A percentile compares a stretch with the other conserved stretches of the same genome.
Evolutionary conservation across 768 basidiomycete species (phyloP).

Genomic region (Lactarius trivialis): DNA sequence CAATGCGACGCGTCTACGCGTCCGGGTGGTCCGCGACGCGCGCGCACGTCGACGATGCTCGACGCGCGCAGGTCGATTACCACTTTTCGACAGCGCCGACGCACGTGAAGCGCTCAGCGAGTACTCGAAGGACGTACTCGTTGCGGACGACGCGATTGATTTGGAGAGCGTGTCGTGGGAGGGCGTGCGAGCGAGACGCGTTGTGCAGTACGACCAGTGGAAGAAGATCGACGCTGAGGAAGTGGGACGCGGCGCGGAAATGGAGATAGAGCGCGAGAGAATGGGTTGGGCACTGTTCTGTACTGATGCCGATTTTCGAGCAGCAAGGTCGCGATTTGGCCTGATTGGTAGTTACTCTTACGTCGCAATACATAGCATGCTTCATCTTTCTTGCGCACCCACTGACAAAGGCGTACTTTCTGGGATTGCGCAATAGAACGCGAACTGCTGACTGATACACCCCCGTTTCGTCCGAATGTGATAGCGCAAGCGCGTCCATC

Average conservation of each 20-base stretch:
- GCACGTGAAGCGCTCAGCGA: too few species aligned
- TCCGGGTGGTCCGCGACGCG: slow-evolving; percentile 93
- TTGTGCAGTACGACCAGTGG: slow-evolving; percentile 72
- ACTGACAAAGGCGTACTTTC: not conserved
- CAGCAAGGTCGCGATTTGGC: not conserved
- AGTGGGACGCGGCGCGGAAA: slow-evolving; percentile 43
- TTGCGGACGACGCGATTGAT: slow-evolving; percentile 31
- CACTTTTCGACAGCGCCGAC: slow-evolving; percentile 22
- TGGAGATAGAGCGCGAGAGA: slow-evolving; percentile 64
- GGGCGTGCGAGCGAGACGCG: slow-evolving; percentile 35
- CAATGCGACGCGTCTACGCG: slow-evolving; percentile 67
- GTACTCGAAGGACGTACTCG: not conserved
- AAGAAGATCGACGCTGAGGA: slow-evolving; percentile 68
- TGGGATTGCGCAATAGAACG: not conserved
- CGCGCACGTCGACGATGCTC: slow-evolving; percentile 84
- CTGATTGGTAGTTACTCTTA: not conserved
- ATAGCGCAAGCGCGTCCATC: too few species aligned
- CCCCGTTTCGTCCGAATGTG: too few species aligned
- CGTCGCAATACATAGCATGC: not conserved
- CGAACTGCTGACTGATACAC: not conserved
- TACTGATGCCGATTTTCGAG: too few species aligned
- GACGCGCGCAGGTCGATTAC: slow-evolving; percentile 72
- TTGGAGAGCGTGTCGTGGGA: slow-evolving; percentile 42
- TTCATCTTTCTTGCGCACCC: not conserved
- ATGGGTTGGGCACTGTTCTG: too few species aligned